Conservation (phyloP, 2,329 filamentous ascomycete species). For the Aspergillus thermomutatus region DNA sequence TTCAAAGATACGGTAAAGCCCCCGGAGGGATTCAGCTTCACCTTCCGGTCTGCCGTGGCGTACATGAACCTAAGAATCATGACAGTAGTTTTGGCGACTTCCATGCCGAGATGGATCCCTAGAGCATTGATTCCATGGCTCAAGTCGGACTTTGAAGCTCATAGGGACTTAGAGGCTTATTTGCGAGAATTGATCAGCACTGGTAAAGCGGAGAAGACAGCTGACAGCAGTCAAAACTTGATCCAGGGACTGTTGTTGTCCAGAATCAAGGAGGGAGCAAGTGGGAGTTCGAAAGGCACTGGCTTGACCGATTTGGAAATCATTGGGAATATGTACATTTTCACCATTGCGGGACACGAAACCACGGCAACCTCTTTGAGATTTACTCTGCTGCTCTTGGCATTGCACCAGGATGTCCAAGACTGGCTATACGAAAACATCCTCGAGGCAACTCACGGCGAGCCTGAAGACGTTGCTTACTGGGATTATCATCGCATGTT, state of each 20-base stretch:
- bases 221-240: conserved; percentile 7
- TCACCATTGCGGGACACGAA: conserved; percentile 53
- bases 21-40: conserved; percentile 18
- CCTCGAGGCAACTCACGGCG: conserved; percentile 16
- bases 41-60: conserved; percentile 23
- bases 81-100: conserved; percentile 16
- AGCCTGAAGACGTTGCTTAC: conserved; percentile 15
- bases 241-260: conserved; percentile 13
- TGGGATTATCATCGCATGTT: conserved; percentile 39
- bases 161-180: conserved; percentile 20
- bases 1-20: conserved; percentile 18
- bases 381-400: conserved; percentile 44
- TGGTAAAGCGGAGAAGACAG: conserved; percentile 25
- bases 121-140: conserved; percentile 22
- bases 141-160: conserved; percentile 29
- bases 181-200: conserved; percentile 11
- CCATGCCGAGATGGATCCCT: conserved; percentile 19
- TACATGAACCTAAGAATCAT: conserved; percentile 17
- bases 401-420: conserved; percentile 44
- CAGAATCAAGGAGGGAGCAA: not conserved
- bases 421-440: conserved; percentile 46
- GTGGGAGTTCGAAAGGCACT: not conserved
- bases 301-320: conserved; percentile 37
- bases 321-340: conserved; percentile 48
- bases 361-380: conserved; percentile 48